These are phyloP conservation scores for Haematococcus lacustris DNA, from an alignment of 139 green algal genomes.

Conservation along the genomic window DNA sequence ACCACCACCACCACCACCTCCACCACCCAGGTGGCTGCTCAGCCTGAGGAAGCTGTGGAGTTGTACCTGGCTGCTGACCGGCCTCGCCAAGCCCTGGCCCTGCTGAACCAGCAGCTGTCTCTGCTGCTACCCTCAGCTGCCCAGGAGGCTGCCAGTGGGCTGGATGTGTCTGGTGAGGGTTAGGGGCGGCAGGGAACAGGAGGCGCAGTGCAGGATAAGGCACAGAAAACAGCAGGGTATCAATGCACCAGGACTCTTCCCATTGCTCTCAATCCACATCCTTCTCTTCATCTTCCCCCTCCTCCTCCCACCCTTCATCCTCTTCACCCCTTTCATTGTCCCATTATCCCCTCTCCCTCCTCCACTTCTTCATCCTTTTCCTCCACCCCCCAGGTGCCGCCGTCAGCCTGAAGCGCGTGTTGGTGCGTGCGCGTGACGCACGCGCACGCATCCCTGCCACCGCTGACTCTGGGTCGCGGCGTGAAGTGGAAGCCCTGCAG, in stretches of 20 bases:
- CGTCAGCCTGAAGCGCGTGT: constrained; percentile 14
- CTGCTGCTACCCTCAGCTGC: constrained; percentile 7
- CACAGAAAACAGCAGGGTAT: not conserved
- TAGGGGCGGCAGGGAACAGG: not conserved
- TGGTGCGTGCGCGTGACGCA: constrained; percentile 9
- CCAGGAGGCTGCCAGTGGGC: constrained; percentile 11
- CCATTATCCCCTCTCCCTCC: no score
- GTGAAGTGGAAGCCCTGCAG: constrained; percentile 30
- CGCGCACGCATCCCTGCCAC: not conserved
- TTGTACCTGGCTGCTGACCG: constrained; percentile 73
- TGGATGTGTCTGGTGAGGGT: constrained; percentile 4
- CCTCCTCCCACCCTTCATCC: no score
- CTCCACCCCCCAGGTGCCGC: not conserved
- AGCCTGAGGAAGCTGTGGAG: constrained; percentile 68
- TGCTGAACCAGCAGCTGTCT: constrained; percentile 27
- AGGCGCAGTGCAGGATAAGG: not conserved
- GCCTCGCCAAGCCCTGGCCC: constrained; percentile 31
- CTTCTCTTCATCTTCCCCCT: not conserved
- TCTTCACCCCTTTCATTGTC: no score
- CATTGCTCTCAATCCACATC: not conserved
- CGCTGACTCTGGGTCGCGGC: constrained; percentile 7
- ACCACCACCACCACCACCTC: no score
- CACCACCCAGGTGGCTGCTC: constrained; percentile 37
- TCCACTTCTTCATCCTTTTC: not conserved
- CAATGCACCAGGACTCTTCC: not conserved